A percentile compares a stretch with the other conserved stretches of the same genome.
These are phyloP conservation scores for Xeromyces bisporus DNA, from an alignment of 495 filamentous ascomycete species.

Conservation along the genomic window DNA sequence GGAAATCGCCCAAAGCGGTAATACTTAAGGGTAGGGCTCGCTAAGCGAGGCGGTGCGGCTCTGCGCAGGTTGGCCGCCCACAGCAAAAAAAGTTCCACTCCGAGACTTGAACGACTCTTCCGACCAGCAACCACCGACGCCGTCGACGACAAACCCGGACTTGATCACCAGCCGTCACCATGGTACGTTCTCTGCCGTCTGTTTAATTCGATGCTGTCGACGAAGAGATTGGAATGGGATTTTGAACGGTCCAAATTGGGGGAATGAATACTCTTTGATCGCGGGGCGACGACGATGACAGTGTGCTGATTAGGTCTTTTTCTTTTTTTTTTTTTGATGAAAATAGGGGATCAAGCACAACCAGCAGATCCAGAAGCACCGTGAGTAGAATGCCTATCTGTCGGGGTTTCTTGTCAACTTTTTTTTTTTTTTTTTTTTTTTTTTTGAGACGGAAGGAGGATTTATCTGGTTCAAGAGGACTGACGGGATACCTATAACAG, in stretches of 20 bases:
- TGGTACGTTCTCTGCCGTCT: slow-evolving; percentile 41
- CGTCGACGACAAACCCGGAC: slow-evolving; percentile 30
- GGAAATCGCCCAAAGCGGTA: slow-evolving; percentile 8
- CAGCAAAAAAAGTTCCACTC: slow-evolving; percentile 29
- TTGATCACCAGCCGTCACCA: slow-evolving; percentile 50
- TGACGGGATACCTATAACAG: slow-evolving; percentile 30
- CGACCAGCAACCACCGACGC: slow-evolving; percentile 35
- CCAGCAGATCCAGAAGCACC: slow-evolving; percentile 95
- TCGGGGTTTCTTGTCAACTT: no score
- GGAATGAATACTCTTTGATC: neutral
- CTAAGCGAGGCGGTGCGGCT: slow-evolving; percentile 31
- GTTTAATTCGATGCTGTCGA: no score
- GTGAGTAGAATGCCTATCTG: slow-evolving; percentile 48
- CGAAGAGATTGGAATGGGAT: neutral
- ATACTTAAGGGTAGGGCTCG: slow-evolving; percentile 31
- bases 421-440: neutral
- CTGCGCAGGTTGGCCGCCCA: slow-evolving; percentile 21
- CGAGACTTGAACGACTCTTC: slow-evolving; percentile 13
- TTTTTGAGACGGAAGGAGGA: no score
- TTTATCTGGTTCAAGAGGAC: slow-evolving; percentile 2
- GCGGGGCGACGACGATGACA: neutral
- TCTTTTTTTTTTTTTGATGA: slow-evolving; percentile 11
- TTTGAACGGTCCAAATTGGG: neutral
- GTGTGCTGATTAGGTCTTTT: slow-evolving; percentile 17
- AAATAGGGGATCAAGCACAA: slow-evolving; percentile 96